phyloP scores from a whole-genome alignment of 2,329 filamentous ascomycete species.

The Cucurbitaria berberidis region DNA sequence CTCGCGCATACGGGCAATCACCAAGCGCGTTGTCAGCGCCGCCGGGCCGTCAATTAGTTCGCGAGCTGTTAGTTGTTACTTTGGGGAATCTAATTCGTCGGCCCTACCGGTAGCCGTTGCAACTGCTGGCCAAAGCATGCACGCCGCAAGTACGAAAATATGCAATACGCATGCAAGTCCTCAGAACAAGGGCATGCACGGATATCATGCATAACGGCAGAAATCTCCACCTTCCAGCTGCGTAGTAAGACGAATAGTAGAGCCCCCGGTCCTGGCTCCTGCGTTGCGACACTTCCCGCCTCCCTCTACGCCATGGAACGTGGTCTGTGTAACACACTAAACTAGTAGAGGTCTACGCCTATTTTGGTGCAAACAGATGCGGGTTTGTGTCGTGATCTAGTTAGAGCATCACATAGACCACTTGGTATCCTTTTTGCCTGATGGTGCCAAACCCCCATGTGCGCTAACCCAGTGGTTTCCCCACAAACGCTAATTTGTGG shows the following conservation, averaged over 20 bases:
- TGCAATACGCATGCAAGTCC: slow-evolving; percentile 12
- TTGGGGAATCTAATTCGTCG: slow-evolving; percentile 25
- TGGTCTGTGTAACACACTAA: slow-evolving; percentile 10
- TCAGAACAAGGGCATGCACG: slow-evolving; percentile 25
- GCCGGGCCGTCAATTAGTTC: slow-evolving; percentile 34
- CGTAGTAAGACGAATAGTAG: slow-evolving; percentile 20
- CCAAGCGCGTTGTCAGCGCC: slow-evolving; percentile 7
- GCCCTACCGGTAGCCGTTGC: slow-evolving; percentile 26
- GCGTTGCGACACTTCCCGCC: slow-evolving; percentile 22
- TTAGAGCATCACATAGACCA: slow-evolving; percentile 1
- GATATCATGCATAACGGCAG: slow-evolving; percentile 33
- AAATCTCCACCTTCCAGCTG: slow-evolving; percentile 32
- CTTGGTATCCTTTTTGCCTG: not conserved
- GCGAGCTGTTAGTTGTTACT: slow-evolving; percentile 11
- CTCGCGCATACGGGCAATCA: slow-evolving; percentile 1
- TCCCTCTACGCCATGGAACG: slow-evolving; percentile 18
- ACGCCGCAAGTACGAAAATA: slow-evolving; percentile 21
- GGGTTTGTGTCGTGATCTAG: not conserved
- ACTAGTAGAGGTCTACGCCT: slow-evolving; percentile 5
- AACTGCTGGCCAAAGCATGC: slow-evolving; percentile 24
- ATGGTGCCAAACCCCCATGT: not conserved
- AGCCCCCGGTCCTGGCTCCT: slow-evolving; percentile 19
- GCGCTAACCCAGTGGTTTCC: slow-evolving; percentile 12
- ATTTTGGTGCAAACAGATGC: slow-evolving; percentile 1
- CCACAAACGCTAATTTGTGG: slow-evolving; percentile 25